Conservation (phyloP, 768 basidiomycete species). For the Pulveroboletus sp. region DNA sequence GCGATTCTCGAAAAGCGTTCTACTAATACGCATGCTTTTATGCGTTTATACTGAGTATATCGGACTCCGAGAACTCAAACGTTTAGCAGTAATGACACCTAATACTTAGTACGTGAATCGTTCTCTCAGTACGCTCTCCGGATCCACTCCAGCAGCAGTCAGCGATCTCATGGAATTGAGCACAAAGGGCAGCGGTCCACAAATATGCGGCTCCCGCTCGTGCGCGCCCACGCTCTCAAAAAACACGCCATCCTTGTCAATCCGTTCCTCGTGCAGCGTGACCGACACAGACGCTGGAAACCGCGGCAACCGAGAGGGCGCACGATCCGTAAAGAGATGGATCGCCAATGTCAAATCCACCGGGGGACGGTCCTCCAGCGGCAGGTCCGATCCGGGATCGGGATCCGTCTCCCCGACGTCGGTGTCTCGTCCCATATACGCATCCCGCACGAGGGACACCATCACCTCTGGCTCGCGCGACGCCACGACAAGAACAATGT, state of each 20-base stretch:
- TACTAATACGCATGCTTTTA: no score
- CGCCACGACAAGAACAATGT: conserved; percentile 49
- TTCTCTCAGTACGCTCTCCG: conserved; percentile 22
- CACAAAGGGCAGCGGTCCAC: conserved; percentile 26
- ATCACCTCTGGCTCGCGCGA: conserved; percentile 54
- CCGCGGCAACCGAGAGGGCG: background rate
- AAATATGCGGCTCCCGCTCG: conserved; percentile 18
- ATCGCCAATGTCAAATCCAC: conserved; percentile 17
- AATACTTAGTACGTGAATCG: conserved; percentile 24
- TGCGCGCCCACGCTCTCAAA: conserved; percentile 18
- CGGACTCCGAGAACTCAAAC: no score
- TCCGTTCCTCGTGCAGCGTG: conserved; percentile 14
- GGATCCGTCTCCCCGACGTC: no score
- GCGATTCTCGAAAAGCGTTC: no score
- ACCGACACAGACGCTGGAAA: conserved; percentile 11
- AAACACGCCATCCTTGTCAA: conserved; percentile 17
- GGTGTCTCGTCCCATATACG: conserved; percentile 16
- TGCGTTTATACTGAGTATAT: no score
- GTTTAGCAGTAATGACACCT: no score
- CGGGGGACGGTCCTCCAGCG: background rate
- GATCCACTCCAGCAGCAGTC: conserved; percentile 18
- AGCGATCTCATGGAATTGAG: conserved; percentile 22
- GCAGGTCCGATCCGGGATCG: background rate
- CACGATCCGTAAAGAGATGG: conserved; percentile 13
- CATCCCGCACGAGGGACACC: conserved; percentile 39